Evolutionary conservation across 2,329 filamentous ascomycete genomes (phyloP).

Genomic region (Lasiodiplodia hormozganensis): DNA sequence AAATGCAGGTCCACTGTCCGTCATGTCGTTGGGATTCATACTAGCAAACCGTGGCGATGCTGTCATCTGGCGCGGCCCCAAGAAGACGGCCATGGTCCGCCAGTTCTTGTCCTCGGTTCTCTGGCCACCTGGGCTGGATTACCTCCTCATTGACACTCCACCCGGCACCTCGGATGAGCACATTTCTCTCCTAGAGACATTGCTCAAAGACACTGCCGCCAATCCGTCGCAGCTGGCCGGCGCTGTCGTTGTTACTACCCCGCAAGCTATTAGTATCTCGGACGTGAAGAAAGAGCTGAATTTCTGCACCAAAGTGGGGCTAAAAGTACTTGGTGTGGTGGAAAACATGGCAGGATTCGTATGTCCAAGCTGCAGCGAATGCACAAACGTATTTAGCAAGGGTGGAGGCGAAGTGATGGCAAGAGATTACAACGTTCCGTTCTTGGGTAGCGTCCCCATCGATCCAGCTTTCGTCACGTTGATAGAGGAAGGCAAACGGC

Average conservation of each 20-base stretch:
- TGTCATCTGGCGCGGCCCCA: slow-evolving; percentile 96
- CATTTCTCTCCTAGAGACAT: slow-evolving; percentile 47
- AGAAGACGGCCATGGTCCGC: slow-evolving; percentile 98
- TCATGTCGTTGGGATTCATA: slow-evolving; percentile 94
- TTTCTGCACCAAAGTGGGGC: slow-evolving; percentile 84
- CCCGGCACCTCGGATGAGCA: slow-evolving; percentile 75
- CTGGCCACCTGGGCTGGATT: slow-evolving; percentile 85
- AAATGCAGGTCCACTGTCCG: slow-evolving; percentile 68
- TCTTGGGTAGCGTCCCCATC: slow-evolving; percentile 87
- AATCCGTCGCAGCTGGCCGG: slow-evolving; percentile 75
- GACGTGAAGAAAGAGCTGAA: slow-evolving; percentile 96
- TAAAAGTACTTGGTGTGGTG: slow-evolving; percentile 83
- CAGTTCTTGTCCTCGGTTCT: slow-evolving; percentile 93
- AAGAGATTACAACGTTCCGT: slow-evolving; percentile 80
- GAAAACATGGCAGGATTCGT: slow-evolving; percentile 97
- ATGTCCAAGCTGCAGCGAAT: slow-evolving; percentile 78
- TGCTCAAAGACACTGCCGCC: slow-evolving; percentile 57
- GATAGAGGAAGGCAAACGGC: slow-evolving; percentile 75
- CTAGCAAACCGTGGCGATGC: slow-evolving; percentile 84
- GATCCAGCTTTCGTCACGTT: slow-evolving; percentile 90
- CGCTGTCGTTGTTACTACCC: slow-evolving; percentile 94
- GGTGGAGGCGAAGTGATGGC: slow-evolving; percentile 93
- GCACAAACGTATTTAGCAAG: slow-evolving; percentile 91
- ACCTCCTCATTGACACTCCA: slow-evolving; percentile 92
- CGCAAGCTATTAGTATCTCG: slow-evolving; percentile 89